Conservation (phyloP, 805 yeast species). For the Debaryomyces prosopidis region DNA sequence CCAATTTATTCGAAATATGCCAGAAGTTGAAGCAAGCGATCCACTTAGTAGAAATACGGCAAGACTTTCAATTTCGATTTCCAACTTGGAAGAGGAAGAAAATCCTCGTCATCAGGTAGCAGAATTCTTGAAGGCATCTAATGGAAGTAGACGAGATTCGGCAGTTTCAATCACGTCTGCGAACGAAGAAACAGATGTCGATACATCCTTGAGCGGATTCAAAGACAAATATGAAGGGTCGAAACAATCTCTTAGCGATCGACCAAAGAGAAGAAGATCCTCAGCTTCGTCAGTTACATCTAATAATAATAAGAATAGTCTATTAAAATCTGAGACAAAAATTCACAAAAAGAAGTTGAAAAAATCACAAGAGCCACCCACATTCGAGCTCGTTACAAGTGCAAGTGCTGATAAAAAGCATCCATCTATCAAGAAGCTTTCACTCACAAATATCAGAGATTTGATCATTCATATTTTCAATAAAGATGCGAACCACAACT, state of each 20-base stretch:
- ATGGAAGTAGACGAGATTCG: conserved; percentile 18
- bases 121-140: conserved; percentile 11
- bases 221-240: not conserved
- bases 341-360: conserved; percentile 32
- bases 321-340: conserved; percentile 15
- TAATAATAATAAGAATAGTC: not conserved
- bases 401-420: not conserved
- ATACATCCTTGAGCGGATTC: not conserved
- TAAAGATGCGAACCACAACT: conserved; percentile 20
- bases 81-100: conserved; percentile 16
- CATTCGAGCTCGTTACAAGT: conserved; percentile 10
- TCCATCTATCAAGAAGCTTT: conserved; percentile 9
- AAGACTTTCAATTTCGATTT: conserved; percentile 25
- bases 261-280: conserved; percentile 39
- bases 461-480: conserved; percentile 15
- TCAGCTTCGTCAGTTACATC: conserved; percentile 25
- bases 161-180: conserved; percentile 24
- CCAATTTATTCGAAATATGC: not conserved
- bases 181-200: conserved; percentile 20
- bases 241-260: not conserved
- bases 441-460: conserved; percentile 18
- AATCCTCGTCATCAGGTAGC: conserved; percentile 17
- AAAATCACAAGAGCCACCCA: conserved; percentile 27
- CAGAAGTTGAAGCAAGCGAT: conserved; percentile 12
- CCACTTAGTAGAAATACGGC: conserved; percentile 25